Base-by-base conservation (phyloP, 345 rosid species). In the Eucalyptus cloeziana region DNA sequence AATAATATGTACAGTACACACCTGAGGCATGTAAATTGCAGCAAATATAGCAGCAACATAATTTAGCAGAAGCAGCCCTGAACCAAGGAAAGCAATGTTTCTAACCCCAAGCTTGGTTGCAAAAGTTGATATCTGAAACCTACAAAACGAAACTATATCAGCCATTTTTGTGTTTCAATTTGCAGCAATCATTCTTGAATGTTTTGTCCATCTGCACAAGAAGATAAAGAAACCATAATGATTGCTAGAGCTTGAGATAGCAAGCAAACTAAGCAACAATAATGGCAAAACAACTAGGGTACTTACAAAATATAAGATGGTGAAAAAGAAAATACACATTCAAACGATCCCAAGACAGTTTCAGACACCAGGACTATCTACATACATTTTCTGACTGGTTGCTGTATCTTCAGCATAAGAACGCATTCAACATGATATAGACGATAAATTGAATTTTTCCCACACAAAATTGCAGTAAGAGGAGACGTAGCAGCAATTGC, bases 21-120 rank as follows among this genome's bases (percentile, higher is more conserved):
- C 99, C 98, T 96, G 99, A 90, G 99, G 98, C 94, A 95, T 91
- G 95, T 96, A 97, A 89, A 96, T 88, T 88, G 97, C 99, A 76
- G 96, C 94, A 86, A 94, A 90, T 86, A 96, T 88, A 89, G 98
- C 96, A 89, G 96, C 95, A 51, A 95, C 54, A 92, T 97, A 96
- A 89, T 96, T 97, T 89, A 96, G 92, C 89, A 96, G 94, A 91
- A 96, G 92, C 89, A 97, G 96, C 86, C 97, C 98, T 88, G 97
- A 93, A 87, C 99, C 98, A 60, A 97, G 96, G 87, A 96, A 96
- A 40, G 98, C 95, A 90, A 97, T 96, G 89, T 97, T 97, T 93
- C 99, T 95, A 87, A 97, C 98, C 91, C 98, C 99, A 90, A 96
- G 98, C 92, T 92, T 96, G 90, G 98, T 96, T 88, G 99, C 99